Base-by-base conservation (phyloP, 495 filamentous ascomycete species). In the Aspergillus saccharolyticus region DNA sequence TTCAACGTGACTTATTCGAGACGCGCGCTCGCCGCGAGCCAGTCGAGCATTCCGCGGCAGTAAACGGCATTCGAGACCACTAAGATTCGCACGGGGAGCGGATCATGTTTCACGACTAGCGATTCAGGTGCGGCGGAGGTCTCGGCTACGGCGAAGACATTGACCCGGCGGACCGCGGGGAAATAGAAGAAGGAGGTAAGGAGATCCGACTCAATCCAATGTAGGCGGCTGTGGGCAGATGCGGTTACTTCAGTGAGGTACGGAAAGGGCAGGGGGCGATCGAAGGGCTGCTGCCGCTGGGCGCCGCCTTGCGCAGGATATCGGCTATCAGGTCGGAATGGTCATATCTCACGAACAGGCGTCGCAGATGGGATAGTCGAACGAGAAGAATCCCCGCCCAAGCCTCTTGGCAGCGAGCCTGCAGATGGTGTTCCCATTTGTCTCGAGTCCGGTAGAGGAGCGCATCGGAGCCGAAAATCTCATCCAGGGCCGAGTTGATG, bases 171-270 rank as follows among this genome's bases (percentile, higher is more conserved):
- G 9, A 48, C 44, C 4, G 44, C 24, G 1, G 53, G 53, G 53
- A 55, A 49, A 21, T 55, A 42, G 25, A 55, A 55, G 17, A 55
- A 49, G 21, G 44, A 25, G 17, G 44, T 20, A 10, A 49, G 6
- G 17, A 49, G 3, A 42, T 55, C n/a, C 44, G 44, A 42, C 4
- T 55, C 24, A 12, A 42, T 42, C 16, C 3, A 25, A 15, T 3
- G n/a, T 48, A 33, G 1, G 8, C 24, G 14, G 14, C 21, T 1
- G 22, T 16, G 14, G 5, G 10, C 6, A 39, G 4, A 12, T 5
- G 14, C 20, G 42, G 0, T 14, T 25, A 56, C 45, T 1, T 24
- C 16, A 5, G 2, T 2, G 33, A 39, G 33, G 10, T 10, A 2
- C 33, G 33, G 33, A 12, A 39, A 39, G 33, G 33, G 33, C 12